Evolutionary conservation across 805 yeast genomes (phyloP).

Genomic region (Nakazawaea populi): DNA sequence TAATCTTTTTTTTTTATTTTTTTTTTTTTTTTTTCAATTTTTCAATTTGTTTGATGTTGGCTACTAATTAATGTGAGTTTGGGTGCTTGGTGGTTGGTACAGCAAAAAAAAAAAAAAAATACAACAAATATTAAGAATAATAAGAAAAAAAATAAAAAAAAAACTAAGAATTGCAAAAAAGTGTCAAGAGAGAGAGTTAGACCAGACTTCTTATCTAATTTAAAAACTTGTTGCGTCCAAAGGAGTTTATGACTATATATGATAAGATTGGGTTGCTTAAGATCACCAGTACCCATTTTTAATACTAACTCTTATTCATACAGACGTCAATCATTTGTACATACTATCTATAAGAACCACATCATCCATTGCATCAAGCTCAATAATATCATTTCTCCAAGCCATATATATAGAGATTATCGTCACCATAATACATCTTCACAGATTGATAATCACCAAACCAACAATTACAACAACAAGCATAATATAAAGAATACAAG

Average conservation of each 20-base stretch:
- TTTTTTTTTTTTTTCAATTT: not conserved
- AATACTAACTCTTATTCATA: not conserved
- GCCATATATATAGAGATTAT: not conserved
- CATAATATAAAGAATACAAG: not conserved
- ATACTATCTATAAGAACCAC: not conserved
- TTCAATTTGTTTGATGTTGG: too few relatives aligned
- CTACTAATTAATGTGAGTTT: too few relatives aligned
- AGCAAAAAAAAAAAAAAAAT: too few relatives aligned
- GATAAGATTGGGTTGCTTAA: not conserved
- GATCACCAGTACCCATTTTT: not conserved
- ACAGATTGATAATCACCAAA: not conserved
- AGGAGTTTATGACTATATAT: not conserved
- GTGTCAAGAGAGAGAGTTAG: too few relatives aligned
- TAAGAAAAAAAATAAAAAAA: too few relatives aligned
- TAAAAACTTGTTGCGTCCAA: too few relatives aligned
- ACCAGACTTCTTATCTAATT: too few relatives aligned
- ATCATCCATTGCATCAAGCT: not conserved
- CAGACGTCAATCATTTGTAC: not conserved
- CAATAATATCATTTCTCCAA: not conserved
- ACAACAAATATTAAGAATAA: too few relatives aligned
- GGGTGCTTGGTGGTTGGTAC: too few relatives aligned
- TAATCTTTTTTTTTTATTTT: not conserved
- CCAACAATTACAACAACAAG: too few relatives aligned
- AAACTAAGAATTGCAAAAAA: too few relatives aligned
- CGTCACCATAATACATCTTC: not conserved